These are phyloP conservation scores for Platanthera zijinensis DNA, from an alignment of 106 monocot species.

Conservation along the genomic window DNA sequence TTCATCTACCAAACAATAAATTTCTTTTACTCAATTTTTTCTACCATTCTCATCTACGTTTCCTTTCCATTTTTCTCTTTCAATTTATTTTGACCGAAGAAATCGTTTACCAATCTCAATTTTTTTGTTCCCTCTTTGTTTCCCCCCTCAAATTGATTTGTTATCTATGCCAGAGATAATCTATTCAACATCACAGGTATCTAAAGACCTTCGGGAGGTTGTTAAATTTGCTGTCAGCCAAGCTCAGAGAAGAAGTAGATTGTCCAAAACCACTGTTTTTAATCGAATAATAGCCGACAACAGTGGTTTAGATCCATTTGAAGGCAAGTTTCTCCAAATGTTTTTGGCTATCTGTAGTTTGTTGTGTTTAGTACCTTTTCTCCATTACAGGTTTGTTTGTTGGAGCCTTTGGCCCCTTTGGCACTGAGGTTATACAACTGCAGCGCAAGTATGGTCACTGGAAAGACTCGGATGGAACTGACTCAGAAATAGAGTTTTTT, in stretches of 20 bases:
- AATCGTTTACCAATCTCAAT: neutral
- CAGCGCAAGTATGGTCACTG: constrained; percentile 80
- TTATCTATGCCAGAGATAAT: neutral
- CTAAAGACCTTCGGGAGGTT: constrained; percentile 67
- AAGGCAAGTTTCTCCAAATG: constrained; percentile 28
- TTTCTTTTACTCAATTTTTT: no score
- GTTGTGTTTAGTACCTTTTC: neutral
- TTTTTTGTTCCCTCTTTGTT: no score
- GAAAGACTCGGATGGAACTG: constrained; percentile 37
- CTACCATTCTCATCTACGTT: no score
- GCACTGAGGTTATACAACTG: constrained; percentile 78
- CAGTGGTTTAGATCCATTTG: constrained; percentile 66
- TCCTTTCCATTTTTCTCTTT: no score
- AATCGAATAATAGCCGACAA: constrained; percentile 51
- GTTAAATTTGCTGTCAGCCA: constrained; percentile 72
- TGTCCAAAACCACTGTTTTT: constrained; percentile 56
- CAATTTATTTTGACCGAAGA: no score
- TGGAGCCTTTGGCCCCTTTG: constrained; percentile 87
- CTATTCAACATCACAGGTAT: constrained; percentile 23
- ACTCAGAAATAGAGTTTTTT: constrained; percentile 69
- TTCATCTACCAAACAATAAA: no score
- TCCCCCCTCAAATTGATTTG: neutral
- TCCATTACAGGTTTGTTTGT: constrained; percentile 65
- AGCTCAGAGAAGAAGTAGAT: constrained; percentile 52
- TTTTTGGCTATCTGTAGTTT: neutral